phyloP scores from a whole-genome alignment of 768 basidiomycete species.

The Chlorophyllum brunneum region DNA sequence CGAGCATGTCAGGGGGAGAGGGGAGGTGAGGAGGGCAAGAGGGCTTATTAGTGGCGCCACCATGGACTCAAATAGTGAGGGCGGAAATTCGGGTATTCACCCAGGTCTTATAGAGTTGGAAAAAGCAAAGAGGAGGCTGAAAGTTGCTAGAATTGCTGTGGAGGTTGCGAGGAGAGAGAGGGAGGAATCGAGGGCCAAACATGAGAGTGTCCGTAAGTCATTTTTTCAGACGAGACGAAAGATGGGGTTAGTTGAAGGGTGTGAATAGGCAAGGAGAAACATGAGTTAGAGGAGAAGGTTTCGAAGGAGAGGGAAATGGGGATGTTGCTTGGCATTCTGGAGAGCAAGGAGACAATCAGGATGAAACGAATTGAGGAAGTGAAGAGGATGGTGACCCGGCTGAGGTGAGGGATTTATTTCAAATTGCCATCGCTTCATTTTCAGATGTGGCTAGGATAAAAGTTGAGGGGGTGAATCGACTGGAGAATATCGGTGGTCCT shows the following conservation, averaged over 20 bases:
- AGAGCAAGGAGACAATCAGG: conserved; percentile 22
- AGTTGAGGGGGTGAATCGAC: background rate
- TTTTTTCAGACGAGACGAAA: conserved; percentile 3
- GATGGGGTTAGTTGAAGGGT: background rate
- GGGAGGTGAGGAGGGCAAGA: background rate
- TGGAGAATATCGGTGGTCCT: background rate
- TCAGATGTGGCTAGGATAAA: background rate
- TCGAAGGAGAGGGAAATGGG: conserved; percentile 14
- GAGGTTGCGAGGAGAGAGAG: conserved; percentile 13
- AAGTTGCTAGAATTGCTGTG: background rate
- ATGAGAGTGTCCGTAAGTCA: conserved; percentile 2
- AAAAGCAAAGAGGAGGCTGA: conserved; percentile 2
- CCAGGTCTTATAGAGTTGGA: background rate
- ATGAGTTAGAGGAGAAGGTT: background rate
- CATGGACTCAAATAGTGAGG: too few species aligned
- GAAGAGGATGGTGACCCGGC: conserved; percentile 14
- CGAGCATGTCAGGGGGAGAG: too few species aligned
- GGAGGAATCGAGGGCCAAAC: background rate
- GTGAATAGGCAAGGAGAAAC: background rate
- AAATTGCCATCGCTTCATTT: background rate
- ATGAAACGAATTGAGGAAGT: conserved; percentile 22
- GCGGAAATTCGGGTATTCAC: too few species aligned
- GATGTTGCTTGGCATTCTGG: conserved; percentile 21
- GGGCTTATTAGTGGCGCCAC: background rate
- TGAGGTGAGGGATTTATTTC: conserved; percentile 15